phyloP scores from a whole-genome alignment of 257 asterid genomes.

The Solanum chiquidenum region DNA sequence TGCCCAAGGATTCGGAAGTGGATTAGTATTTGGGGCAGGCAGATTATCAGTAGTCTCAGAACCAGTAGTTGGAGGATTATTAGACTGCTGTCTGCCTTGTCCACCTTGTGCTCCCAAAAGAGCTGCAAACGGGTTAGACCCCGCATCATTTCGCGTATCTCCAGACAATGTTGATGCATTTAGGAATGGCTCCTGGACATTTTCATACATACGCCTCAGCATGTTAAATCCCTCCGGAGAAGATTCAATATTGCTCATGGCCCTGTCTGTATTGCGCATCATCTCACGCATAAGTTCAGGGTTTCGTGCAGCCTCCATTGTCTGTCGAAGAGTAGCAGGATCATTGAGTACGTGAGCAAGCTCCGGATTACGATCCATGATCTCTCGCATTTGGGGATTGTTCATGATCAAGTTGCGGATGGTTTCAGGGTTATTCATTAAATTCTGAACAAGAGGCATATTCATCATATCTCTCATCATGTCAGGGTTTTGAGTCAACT shows the following conservation, averaged over 20 bases:
- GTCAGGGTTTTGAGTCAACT: constrained; percentile 38
- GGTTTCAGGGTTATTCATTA: constrained; percentile 54
- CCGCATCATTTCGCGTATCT: constrained; percentile 21
- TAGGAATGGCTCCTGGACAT: constrained; percentile 51
- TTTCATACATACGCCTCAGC: constrained; percentile 61
- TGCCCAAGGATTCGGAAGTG: constrained; percentile 65
- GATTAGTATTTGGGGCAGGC: constrained; percentile 47
- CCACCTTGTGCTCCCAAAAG: constrained; percentile 39
- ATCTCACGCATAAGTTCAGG: constrained; percentile 67
- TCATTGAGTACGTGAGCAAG: constrained; percentile 49
- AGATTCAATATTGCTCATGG: constrained; percentile 56
- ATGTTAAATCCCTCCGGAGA: constrained; percentile 61
- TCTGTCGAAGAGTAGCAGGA: constrained; percentile 48
- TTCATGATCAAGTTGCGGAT: constrained; percentile 40
- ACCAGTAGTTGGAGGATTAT: constrained; percentile 21
- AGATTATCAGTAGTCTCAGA: constrained; percentile 20
- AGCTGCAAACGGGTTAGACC: constrained; percentile 47
- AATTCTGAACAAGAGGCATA: constrained; percentile 38
- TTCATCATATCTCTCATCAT: constrained; percentile 47
- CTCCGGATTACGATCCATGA: constrained; percentile 50
- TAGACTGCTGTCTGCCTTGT: constrained; percentile 11
- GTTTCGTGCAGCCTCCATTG: constrained; percentile 58
- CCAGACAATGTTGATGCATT: constrained; percentile 45
- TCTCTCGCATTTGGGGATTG: constrained; percentile 61
- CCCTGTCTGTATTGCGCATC: constrained; percentile 62